Evolutionary conservation across 2,329 filamentous ascomycete species (phyloP).

Genomic region (Thelonectria olida): DNA sequence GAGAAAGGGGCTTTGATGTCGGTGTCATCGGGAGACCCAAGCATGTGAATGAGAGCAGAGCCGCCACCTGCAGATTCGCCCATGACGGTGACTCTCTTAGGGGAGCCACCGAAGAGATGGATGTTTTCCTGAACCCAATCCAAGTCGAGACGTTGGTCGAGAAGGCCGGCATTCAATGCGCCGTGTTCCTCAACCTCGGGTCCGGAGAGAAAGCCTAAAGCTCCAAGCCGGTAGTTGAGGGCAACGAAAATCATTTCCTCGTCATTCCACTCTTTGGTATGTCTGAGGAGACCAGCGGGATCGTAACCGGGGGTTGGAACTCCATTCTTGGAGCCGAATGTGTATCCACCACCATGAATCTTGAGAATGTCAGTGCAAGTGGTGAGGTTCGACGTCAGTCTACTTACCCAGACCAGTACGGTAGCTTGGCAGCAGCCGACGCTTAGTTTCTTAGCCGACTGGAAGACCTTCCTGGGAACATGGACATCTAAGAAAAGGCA

Average conservation of each 20-base stretch:
- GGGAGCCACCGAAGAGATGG: conserved; percentile 54
- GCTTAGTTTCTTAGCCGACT: conserved; percentile 29
- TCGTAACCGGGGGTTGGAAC: conserved; percentile 28
- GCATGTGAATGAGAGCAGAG: conserved; percentile 47
- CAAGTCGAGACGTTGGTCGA: conserved; percentile 52
- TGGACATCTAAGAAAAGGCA: conserved; percentile 53
- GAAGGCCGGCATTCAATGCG: conserved; percentile 48
- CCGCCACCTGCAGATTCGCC: conserved; percentile 57
- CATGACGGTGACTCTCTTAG: conserved; percentile 53
- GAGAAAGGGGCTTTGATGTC: no score
- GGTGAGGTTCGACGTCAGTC: neutral
- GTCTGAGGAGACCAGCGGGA: conserved; percentile 38
- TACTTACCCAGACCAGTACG: conserved; percentile 28
- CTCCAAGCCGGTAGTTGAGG: conserved; percentile 50
- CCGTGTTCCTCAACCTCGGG: conserved; percentile 45
- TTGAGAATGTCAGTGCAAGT: conserved; percentile 40
- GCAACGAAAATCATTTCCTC: conserved; percentile 49
- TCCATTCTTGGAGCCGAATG: conserved; percentile 42
- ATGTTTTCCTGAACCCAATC: conserved; percentile 58
- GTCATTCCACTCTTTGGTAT: neutral
- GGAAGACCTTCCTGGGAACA: conserved; percentile 47
- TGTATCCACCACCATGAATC: conserved; percentile 50
- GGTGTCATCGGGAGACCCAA: no score
- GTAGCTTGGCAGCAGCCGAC: conserved; percentile 36
- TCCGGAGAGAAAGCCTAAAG: conserved; percentile 50